Percentiles rank a stretch among this genome's conserved stretches.
Evolutionary conservation across 257 asterid species (phyloP).

Genomic region (Lycium barbarum): DNA sequence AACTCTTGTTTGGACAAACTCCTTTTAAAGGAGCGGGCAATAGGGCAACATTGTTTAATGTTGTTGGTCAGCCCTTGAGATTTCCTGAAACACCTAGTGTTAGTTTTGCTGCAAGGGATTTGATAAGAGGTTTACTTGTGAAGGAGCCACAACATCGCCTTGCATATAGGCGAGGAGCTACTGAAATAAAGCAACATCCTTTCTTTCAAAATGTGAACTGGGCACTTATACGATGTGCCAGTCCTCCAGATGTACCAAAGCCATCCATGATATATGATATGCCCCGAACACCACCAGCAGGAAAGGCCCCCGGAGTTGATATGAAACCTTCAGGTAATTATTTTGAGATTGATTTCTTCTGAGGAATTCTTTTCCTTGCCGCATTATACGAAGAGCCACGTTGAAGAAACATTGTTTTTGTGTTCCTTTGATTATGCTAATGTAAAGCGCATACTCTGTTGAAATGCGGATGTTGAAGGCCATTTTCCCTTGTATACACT

Average conservation of each 20-base stretch:
- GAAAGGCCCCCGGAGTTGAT: constrained; percentile 42
- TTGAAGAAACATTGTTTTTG: neutral
- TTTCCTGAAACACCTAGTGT: constrained; percentile 68
- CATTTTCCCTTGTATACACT: constrained; percentile 4
- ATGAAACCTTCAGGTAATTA: constrained; percentile 64
- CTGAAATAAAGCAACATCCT: constrained; percentile 71
- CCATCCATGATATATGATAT: constrained; percentile 44
- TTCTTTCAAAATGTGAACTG: constrained; percentile 67
- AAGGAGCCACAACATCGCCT: constrained; percentile 73
- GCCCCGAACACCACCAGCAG: constrained; percentile 41
- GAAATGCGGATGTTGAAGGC: constrained; percentile 24
- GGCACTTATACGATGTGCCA: constrained; percentile 71
- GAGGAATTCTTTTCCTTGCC: constrained; percentile 29
- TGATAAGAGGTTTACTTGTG: constrained; percentile 66
- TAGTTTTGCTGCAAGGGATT: constrained; percentile 70
- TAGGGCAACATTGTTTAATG: constrained; percentile 69
- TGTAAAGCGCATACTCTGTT: constrained; percentile 21
- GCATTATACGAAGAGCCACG: constrained; percentile 4
- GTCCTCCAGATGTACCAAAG: constrained; percentile 68
- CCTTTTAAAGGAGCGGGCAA: constrained; percentile 70
- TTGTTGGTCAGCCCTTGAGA: constrained; percentile 65
- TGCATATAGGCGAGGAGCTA: constrained; percentile 73
- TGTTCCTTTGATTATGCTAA: constrained; percentile 21
- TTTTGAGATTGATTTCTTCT: constrained; percentile 71
- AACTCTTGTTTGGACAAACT: constrained; percentile 64